phyloP scores from a whole-genome alignment of 169 alveolate species.

The Besnoitia besnoiti region DNA sequence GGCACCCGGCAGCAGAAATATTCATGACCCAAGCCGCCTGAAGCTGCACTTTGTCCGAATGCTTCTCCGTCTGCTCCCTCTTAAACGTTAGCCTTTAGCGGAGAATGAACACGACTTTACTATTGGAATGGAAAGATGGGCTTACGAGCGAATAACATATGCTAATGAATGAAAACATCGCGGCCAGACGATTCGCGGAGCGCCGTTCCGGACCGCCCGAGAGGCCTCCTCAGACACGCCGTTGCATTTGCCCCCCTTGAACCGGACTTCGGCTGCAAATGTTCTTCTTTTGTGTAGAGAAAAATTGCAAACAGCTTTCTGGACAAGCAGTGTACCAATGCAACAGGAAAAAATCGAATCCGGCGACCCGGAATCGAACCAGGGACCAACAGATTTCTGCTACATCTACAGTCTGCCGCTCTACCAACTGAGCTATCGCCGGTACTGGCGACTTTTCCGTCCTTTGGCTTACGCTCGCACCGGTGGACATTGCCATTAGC shows the following conservation, averaged over 20 bases:
- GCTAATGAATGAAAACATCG: not conserved
- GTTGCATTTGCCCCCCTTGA: too few relatives aligned
- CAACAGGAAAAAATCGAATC: too few relatives aligned
- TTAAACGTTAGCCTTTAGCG: too few relatives aligned
- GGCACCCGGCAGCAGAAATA: too few relatives aligned
- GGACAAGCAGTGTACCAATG: not conserved
- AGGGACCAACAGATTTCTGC: conserved; percentile 95
- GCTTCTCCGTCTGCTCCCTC: too few relatives aligned
- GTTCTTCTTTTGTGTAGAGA: not conserved
- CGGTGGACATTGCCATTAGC: too few relatives aligned
- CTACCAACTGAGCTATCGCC: conserved; percentile 97
- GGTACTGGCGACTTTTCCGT: conserved; percentile 64
- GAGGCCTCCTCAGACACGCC: not conserved
- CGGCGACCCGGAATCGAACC: conserved; percentile 97
- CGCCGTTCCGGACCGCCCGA: not conserved
- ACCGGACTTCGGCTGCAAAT: not conserved
- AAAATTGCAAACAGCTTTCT: not conserved
- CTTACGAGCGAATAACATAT: too few relatives aligned
- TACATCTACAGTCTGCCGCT: conserved; percentile 95
- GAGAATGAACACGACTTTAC: too few relatives aligned
- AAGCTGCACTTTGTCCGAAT: too few relatives aligned
- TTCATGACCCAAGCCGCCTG: too few relatives aligned
- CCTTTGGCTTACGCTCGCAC: not conserved
- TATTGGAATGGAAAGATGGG: too few relatives aligned
- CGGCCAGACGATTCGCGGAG: not conserved